phyloP scores from a whole-genome alignment of 106 monocot species.

The Dioscorea dumetorum region DNA sequence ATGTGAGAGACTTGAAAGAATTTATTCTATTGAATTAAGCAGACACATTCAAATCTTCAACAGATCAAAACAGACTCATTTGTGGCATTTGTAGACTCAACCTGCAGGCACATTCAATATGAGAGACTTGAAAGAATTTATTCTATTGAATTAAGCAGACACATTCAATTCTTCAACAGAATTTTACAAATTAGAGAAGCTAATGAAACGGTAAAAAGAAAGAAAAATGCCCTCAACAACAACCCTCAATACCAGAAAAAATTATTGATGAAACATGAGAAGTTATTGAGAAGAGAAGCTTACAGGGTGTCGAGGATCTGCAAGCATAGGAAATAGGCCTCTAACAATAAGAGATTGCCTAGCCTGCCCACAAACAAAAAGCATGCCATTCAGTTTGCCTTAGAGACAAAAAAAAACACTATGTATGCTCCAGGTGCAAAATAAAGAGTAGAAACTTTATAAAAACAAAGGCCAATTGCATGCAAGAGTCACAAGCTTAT shows the following conservation, averaged over 20 bases:
- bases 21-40: no score
- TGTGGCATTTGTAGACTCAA: conserved; percentile 55
- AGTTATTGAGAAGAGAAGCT: conserved; percentile 10
- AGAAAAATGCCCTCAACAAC: neutral
- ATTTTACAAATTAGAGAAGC: neutral
- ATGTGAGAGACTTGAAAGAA: neutral
- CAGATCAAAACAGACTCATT: conserved; percentile 56
- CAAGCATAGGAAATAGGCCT: conserved; percentile 75
- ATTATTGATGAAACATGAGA: neutral
- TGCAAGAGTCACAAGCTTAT: no score
- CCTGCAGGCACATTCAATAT: no score
- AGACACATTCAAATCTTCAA: no score
- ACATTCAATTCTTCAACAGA: no score
- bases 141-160: no score
- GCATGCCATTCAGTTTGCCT: neutral
- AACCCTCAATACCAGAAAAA: neutral
- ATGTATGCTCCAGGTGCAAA: neutral
- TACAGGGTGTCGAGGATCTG: conserved; percentile 75
- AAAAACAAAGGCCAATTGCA: no score
- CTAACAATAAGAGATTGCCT: conserved; percentile 71
- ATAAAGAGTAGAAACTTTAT: no score
- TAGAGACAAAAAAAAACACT: neutral
- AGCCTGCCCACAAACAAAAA: conserved; percentile 30
- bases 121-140: neutral
- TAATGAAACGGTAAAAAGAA: neutral